Conservation (phyloP, 2,329 filamentous ascomycete genomes). For the Colletotrichum sp. region DNA sequence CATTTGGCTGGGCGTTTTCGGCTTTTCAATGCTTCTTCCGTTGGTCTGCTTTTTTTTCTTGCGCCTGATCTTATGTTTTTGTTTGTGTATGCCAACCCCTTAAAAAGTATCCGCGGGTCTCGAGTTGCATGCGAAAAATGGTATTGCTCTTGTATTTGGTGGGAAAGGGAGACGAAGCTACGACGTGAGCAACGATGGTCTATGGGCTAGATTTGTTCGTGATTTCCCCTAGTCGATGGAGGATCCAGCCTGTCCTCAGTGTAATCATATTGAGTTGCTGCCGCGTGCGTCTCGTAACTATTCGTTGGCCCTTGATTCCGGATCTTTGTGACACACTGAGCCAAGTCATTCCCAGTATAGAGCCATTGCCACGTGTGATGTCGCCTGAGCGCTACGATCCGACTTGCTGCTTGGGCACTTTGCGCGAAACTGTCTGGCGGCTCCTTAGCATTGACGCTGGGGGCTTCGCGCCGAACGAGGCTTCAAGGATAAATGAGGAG, state of each 20-base stretch:
- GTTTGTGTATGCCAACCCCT: not conserved
- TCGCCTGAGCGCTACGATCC: too few relatives aligned
- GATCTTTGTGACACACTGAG: not conserved
- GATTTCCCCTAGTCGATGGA: not conserved
- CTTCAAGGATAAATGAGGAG: not conserved
- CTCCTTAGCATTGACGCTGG: accelerated
- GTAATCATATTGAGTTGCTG: not conserved
- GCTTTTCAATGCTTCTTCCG: not conserved
- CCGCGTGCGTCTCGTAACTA: not conserved
- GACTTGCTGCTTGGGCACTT: not conserved
- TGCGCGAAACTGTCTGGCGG: not conserved
- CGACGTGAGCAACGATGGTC: not conserved
- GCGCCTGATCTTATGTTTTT: not conserved
- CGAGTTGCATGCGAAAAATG: not conserved
- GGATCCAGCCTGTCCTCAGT: not conserved
- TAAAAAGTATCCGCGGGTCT: not conserved
- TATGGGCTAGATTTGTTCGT: not conserved
- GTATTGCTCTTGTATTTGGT: not conserved
- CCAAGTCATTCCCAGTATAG: too few relatives aligned
- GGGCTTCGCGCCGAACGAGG: accelerated
- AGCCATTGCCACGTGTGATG: too few relatives aligned
- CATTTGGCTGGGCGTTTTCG: constrained; percentile 24
- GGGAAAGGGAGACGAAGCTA: not conserved
- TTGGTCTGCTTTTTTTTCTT: not conserved
- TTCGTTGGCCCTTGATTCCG: not conserved